Evolutionary conservation across 2,329 filamentous ascomycete genomes (phyloP).

Genomic region (Raffaelea ambrosiae): DNA sequence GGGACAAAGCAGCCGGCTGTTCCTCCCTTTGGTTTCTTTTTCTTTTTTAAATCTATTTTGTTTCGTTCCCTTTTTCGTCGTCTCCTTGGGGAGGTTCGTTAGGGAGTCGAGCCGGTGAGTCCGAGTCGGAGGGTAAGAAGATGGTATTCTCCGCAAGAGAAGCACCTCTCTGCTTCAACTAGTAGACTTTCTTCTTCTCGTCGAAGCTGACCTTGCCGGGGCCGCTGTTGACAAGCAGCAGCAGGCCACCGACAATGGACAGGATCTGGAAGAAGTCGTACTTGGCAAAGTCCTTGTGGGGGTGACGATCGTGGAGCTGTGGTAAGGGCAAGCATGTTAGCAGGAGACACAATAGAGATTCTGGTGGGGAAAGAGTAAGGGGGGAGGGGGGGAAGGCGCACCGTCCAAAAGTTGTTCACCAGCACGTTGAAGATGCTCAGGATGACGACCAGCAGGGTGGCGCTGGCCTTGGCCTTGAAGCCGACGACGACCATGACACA

Average conservation of each 20-base stretch:
- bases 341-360: neutral
- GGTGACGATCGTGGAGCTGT: constrained; percentile 92
- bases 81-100: too few relatives aligned
- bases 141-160: too few relatives aligned
- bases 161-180: too few relatives aligned
- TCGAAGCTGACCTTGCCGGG: constrained; percentile 97
- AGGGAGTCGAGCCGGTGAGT: too few relatives aligned
- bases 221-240: constrained; percentile 96
- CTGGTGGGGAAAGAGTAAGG: neutral
- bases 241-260: constrained; percentile 92
- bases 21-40: neutral
- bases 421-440: constrained; percentile 93
- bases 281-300: constrained; percentile 99
- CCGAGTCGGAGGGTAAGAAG: too few relatives aligned
- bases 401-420: constrained; percentile 99
- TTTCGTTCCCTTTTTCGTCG: neutral
- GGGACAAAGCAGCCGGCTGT: neutral
- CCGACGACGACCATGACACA: constrained; percentile 98
- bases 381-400: constrained; percentile 34
- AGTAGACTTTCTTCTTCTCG: constrained; percentile 99
- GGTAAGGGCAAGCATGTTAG: constrained; percentile 14
- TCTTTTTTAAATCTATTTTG: neutral
- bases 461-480: constrained; percentile 99
- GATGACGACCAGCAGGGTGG: constrained; percentile 88
- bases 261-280: constrained; percentile 99